These are phyloP conservation scores for Elsinoe ampelina DNA, from an alignment of 2,329 filamentous ascomycete genomes.

Conservation along the genomic window DNA sequence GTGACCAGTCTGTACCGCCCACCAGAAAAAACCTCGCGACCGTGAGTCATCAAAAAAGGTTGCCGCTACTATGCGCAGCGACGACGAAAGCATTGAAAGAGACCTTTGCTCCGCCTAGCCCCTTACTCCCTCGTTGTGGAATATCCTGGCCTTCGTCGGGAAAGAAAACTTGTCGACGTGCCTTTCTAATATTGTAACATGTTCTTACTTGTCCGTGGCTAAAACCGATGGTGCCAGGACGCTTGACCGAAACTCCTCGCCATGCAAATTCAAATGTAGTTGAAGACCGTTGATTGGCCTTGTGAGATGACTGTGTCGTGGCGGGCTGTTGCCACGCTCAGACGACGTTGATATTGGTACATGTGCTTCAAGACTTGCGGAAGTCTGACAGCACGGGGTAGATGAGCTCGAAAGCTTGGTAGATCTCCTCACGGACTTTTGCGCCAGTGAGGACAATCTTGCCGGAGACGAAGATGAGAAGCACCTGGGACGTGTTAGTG, in stretches of 20 bases:
- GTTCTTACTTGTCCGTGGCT: constrained; percentile 12
- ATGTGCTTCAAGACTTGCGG: constrained; percentile 25
- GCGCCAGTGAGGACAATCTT: constrained; percentile 98
- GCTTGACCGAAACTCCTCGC: constrained; percentile 16
- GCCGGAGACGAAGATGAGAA: constrained; percentile 94
- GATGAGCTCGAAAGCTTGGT: constrained; percentile 93
- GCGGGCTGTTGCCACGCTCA: constrained; percentile 14
- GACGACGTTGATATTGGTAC: constrained; percentile 15
- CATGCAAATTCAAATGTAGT: constrained; percentile 16
- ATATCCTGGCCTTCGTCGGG: constrained; percentile 10
- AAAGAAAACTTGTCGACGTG: constrained; percentile 9
- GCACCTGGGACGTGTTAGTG: constrained; percentile 43
- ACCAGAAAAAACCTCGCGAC: neutral
- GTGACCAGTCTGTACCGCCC: constrained; percentile 1
- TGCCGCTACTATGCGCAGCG: constrained; percentile 1
- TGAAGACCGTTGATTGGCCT: constrained; percentile 1
- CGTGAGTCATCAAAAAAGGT: constrained; percentile 8
- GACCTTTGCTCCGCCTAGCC: constrained; percentile 10
- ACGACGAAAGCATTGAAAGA: neutral
- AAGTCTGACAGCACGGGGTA: constrained; percentile 73
- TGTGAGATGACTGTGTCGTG: constrained; percentile 8
- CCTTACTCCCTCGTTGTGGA: neutral
- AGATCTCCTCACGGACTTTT: constrained; percentile 97
- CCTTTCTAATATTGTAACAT: constrained; percentile 13
- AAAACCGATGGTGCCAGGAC: constrained; percentile 1